phyloP scores from a whole-genome alignment of 2,329 filamentous ascomycete species.

The Aspergillus udagawae region DNA sequence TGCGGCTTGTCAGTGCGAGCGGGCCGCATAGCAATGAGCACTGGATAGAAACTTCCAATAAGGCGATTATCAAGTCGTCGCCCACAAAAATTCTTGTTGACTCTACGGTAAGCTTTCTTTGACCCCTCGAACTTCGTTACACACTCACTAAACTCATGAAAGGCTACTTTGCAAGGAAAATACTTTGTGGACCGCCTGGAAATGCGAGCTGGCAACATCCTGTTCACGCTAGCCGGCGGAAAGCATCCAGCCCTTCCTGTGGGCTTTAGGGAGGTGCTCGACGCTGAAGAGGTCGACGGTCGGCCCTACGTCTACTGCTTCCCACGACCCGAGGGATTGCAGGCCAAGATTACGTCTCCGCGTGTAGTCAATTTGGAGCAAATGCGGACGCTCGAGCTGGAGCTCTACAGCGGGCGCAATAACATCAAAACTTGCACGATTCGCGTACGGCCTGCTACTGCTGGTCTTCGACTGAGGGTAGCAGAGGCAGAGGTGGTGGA shows the following conservation, averaged over 20 bases:
- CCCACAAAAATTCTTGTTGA: constrained; percentile 50
- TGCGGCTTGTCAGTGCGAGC: constrained; percentile 57
- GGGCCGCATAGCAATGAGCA: constrained; percentile 58
- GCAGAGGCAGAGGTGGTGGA: constrained; percentile 45
- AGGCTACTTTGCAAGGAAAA: constrained; percentile 54
- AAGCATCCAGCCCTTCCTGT: constrained; percentile 27
- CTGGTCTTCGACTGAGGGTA: constrained; percentile 55
- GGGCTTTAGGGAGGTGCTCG: constrained; percentile 34
- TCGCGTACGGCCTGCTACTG: constrained; percentile 56
- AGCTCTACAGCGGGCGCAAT: constrained; percentile 72
- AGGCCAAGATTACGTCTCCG: constrained; percentile 63
- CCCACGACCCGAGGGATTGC: constrained; percentile 64
- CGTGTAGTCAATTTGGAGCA: constrained; percentile 74
- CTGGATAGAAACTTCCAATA: constrained; percentile 53
- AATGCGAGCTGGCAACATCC: constrained; percentile 45
- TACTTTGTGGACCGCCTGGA: constrained; percentile 72
- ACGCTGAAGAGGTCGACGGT: constrained; percentile 41
- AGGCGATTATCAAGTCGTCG: constrained; percentile 53
- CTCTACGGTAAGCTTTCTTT: constrained; percentile 39
- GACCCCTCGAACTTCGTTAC: background rate
- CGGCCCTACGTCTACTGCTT: constrained; percentile 67
- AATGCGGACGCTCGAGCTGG: constrained; percentile 71
- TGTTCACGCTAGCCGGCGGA: constrained; percentile 32
- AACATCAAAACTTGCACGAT: constrained; percentile 49
- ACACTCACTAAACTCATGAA: constrained; percentile 17